These are phyloP conservation scores for Globisporangium yorkense DNA, from an alignment of 352 stramenopile species.

Conservation along the genomic window DNA sequence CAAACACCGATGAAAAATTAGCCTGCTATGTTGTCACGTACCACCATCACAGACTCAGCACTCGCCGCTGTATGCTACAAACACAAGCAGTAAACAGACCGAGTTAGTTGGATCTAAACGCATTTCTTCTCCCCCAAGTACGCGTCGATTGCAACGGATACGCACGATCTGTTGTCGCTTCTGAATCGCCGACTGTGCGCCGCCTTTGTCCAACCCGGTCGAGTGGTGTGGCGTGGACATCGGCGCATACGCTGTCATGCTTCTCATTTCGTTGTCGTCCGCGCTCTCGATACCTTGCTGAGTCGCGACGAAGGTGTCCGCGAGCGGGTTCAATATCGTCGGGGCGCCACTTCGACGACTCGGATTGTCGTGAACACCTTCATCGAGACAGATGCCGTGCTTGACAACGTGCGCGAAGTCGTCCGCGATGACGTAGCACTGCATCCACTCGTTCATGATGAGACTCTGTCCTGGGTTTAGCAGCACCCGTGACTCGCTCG, in stretches of 20 bases:
- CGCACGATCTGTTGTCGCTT: constrained; percentile 14
- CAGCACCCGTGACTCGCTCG: constrained; percentile 57
- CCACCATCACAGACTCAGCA: constrained; percentile 43
- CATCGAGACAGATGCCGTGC: constrained; percentile 45
- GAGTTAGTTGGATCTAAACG: background rate
- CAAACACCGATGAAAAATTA: background rate
- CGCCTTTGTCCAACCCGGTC: background rate
- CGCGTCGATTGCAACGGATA: background rate
- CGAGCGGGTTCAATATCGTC: constrained; percentile 38
- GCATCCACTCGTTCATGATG: constrained; percentile 70
- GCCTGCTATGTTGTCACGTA: background rate
- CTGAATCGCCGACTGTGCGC: constrained; percentile 3
- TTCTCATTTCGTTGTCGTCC: constrained; percentile 27
- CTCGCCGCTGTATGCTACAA: constrained; percentile 23
- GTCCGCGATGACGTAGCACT: constrained; percentile 85
- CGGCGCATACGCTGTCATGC: constrained; percentile 43
- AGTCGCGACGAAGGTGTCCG: constrained; percentile 50
- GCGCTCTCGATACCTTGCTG: background rate
- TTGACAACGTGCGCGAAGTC: constrained; percentile 65
- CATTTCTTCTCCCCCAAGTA: background rate
- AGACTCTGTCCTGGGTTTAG: constrained; percentile 72
- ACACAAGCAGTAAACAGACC: background rate
- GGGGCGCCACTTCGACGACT: constrained; percentile 20
- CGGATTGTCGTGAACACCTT: constrained; percentile 37
- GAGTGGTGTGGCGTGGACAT: constrained; percentile 37